These are phyloP conservation scores for Chlamydomonas eustigma DNA, from an alignment of 139 green algal species.

Conservation along the genomic window DNA sequence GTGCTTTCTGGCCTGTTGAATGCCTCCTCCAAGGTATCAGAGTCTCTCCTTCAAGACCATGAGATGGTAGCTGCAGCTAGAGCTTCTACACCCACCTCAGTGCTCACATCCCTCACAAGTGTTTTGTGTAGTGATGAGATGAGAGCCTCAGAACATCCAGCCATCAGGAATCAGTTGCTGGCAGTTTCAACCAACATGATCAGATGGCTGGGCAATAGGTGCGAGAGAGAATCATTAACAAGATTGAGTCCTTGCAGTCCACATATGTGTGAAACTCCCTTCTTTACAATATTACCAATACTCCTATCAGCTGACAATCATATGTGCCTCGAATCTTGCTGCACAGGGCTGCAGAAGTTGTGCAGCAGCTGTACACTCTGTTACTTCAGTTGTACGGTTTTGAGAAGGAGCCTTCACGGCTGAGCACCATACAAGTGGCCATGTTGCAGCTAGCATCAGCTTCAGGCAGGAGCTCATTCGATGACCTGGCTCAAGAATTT, in stretches of 20 bases:
- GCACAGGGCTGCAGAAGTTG: not conserved
- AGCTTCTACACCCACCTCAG: not conserved
- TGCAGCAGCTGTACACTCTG: constrained; percentile 44
- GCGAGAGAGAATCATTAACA: not conserved
- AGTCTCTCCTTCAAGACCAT: not conserved
- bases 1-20: constrained; percentile 57
- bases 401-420: constrained; percentile 22
- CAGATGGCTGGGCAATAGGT: constrained; percentile 17
- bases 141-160: constrained; percentile 33
- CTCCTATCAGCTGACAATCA: too few species aligned
- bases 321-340: not conserved
- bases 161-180: constrained; percentile 46
- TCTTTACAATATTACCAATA: too few species aligned
- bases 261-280: too few species aligned
- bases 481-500: not conserved
- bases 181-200: constrained; percentile 32
- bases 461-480: not conserved
- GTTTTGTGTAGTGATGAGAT: constrained; percentile 27
- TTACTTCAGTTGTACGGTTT: constrained; percentile 58
- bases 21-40: constrained; percentile 29
- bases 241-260: too few species aligned
- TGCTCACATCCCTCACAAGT: constrained; percentile 23
- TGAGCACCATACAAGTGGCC: not conserved
- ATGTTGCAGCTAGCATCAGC: constrained; percentile 10
- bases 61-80: not conserved